Base-by-base conservation (phyloP, 2,329 filamentous ascomycete genomes). In the Aspergillus ruber region DNA sequence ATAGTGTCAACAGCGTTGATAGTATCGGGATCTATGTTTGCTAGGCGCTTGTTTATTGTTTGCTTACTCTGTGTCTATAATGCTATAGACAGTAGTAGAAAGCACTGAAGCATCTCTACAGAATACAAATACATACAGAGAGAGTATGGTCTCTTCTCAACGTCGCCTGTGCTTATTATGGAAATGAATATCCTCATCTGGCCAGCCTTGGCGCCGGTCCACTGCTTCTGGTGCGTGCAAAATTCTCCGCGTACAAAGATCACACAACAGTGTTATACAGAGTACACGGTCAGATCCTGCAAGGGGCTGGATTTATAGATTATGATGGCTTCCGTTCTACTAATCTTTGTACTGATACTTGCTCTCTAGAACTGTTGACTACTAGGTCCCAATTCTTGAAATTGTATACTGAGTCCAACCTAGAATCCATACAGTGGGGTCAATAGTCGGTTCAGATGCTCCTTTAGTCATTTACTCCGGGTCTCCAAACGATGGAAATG, bases 111-210 rank as follows among this genome's bases (percentile, higher is more conserved):
- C n/a, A 12, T 36, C 33, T 8, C n/a, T 10, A 36, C 8, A n/a
- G n/a, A 36, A 18, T 17, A 15, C 8, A 18, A 29, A 29, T 29
- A 29, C 25, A 29, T 29, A 29, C 25, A 29, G 25, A 21, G 10
- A 12, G n/a, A n/a, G n/a, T 12, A 29, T 12, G 3, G 25, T 35
- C 33, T 35, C 13, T 35, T 17, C 33, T 35, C 33, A n/a, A 35
- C 15, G 33, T 35, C 33, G 13, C 4, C 33, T 35, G 33, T 35
- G 15, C 33, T 35, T n/a, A 35, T 39, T 18, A 39, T 39, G 36
- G 46, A 36, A 50, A 50, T 39, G 36, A 48, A 36, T 50, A 50
- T 43, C 46, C 48, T 12, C 17, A 39, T 39, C 10, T 52, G 27
- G 3, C 12, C n/a, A 40, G 48, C 4, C 15, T 48, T 43, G 27